Percentiles rank a stretch among this genome's conserved stretches.
phyloP scores from a whole-genome alignment of 345 rosid genomes.

The Microcos paniculata region DNA sequence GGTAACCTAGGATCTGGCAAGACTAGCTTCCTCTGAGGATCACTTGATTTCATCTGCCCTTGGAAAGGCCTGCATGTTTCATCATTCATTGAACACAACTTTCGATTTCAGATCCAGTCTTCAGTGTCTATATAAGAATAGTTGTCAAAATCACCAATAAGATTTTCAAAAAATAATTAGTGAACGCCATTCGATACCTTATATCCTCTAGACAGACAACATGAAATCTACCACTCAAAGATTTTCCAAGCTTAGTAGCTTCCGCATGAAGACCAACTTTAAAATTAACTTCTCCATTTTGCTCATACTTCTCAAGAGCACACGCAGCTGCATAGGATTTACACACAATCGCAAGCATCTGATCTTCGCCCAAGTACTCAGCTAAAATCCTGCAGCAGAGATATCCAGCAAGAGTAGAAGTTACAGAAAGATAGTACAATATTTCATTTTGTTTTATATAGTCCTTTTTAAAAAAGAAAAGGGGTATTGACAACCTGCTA shows the following conservation, averaged over 20 bases:
- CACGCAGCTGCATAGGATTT: constrained; percentile 37
- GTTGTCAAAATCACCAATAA: neutral
- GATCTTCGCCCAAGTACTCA: constrained; percentile 63
- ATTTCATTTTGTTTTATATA: neutral
- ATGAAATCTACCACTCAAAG: constrained; percentile 42
- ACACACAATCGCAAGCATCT: constrained; percentile 65
- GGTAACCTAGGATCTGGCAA: constrained; percentile 43
- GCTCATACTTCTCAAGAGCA: constrained; percentile 34
- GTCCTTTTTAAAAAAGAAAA: neutral
- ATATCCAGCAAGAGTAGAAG: neutral
- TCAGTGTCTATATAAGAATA: neutral
- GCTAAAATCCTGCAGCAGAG: constrained; percentile 46
- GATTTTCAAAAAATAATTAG: neutral
- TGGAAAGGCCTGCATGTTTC: constrained; percentile 31
- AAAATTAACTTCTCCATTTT: constrained; percentile 35
- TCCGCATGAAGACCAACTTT: constrained; percentile 34
- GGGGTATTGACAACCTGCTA: constrained; percentile 45
- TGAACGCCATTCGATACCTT: constrained; percentile 29
- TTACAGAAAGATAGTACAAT: neutral
- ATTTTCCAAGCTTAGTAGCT: constrained; percentile 39
- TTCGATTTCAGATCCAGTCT: neutral
- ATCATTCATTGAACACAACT: neutral
- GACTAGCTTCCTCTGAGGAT: constrained; percentile 43
- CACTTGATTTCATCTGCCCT: constrained; percentile 25
- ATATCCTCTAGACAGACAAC: constrained; percentile 52